Conservation (phyloP, 768 basidiomycete species). For the Psilocybe cubensis region DNA sequence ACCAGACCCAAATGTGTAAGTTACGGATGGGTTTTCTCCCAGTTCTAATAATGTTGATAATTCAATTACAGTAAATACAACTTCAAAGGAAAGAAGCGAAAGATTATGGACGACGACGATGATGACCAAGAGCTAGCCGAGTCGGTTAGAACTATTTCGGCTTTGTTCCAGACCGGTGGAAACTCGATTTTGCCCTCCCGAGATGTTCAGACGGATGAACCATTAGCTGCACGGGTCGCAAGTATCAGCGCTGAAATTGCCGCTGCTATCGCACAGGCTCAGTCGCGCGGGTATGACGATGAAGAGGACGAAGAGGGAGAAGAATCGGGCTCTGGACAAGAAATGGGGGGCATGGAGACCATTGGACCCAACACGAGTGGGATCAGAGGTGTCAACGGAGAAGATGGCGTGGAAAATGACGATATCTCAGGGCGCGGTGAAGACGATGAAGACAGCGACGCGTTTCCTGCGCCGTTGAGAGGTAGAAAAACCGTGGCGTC, state of each 20-base stretch:
- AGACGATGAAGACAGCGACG: slow-evolving; percentile 74
- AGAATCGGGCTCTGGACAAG: slow-evolving; percentile 55
- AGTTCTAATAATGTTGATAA: slow-evolving; percentile 2
- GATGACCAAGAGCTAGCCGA: slow-evolving; percentile 70
- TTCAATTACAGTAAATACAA: slow-evolving; percentile 64
- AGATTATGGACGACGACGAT: slow-evolving; percentile 52
- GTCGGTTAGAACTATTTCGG: slow-evolving; percentile 76
- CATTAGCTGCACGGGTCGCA: slow-evolving; percentile 68
- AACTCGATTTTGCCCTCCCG: slow-evolving; percentile 31
- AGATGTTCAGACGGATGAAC: slow-evolving; percentile 41
- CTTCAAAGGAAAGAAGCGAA: slow-evolving; percentile 75
- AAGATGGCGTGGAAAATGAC: slow-evolving; percentile 48
- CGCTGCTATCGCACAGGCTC: slow-evolving; percentile 77
- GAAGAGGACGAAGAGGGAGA: slow-evolving; percentile 58
- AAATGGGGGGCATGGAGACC: slow-evolving; percentile 48
- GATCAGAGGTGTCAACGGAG: slow-evolving; percentile 48
- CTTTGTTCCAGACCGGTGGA: slow-evolving; percentile 59
- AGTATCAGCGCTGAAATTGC: slow-evolving; percentile 82
- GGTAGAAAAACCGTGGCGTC: slow-evolving; percentile 58
- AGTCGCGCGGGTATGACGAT: slow-evolving; percentile 60
- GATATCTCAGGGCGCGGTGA: slow-evolving; percentile 42
- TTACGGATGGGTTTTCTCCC: slow-evolving; percentile 7
- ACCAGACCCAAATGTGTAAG: slow-evolving; percentile 82
- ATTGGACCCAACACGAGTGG: slow-evolving; percentile 67
- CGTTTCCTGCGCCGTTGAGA: slow-evolving; percentile 74